Percentiles rank a stretch among this genome's conserved stretches.
Evolutionary conservation across 306 rosid genomes (phyloP).

Genomic region (Cucurbita argyrosperma): DNA sequence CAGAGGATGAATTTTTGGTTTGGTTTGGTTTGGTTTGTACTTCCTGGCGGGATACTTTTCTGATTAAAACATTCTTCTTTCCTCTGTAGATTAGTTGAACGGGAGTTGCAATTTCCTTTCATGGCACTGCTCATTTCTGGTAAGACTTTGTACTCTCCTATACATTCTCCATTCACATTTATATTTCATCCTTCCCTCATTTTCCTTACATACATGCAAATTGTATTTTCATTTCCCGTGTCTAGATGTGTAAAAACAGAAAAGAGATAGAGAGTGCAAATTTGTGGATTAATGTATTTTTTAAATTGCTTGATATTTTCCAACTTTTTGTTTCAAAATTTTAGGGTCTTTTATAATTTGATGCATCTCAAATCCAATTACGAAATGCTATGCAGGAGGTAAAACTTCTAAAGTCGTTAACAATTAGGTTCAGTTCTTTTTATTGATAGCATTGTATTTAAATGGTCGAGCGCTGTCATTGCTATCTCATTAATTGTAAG

Average conservation of each 20-base stretch:
- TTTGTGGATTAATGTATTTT: background rate
- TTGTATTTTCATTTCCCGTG: background rate
- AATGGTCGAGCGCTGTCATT: background rate
- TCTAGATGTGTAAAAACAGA: background rate
- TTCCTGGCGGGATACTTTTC: constrained; percentile 6
- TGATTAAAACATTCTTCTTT: constrained; percentile 10
- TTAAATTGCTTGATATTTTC: background rate
- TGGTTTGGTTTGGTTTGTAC: background rate
- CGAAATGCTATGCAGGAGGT: background rate
- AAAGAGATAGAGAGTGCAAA: background rate
- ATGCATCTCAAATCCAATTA: background rate
- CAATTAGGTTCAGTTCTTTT: background rate
- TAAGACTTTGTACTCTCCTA: constrained; percentile 8
- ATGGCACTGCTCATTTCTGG: constrained; percentile 86
- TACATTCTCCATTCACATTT: background rate
- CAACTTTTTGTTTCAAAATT: background rate
- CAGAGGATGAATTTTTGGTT: background rate
- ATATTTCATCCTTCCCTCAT: background rate
- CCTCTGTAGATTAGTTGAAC: constrained; percentile 48
- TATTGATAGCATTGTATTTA: background rate
- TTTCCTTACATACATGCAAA: background rate
- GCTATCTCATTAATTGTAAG: background rate
- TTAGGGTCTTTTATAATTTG: background rate
- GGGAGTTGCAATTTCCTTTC: constrained; percentile 78
- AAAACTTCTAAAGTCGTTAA: background rate